Evolutionary conservation across 495 filamentous ascomycete species (phyloP).

Genomic region (Penicillium turbatum): DNA sequence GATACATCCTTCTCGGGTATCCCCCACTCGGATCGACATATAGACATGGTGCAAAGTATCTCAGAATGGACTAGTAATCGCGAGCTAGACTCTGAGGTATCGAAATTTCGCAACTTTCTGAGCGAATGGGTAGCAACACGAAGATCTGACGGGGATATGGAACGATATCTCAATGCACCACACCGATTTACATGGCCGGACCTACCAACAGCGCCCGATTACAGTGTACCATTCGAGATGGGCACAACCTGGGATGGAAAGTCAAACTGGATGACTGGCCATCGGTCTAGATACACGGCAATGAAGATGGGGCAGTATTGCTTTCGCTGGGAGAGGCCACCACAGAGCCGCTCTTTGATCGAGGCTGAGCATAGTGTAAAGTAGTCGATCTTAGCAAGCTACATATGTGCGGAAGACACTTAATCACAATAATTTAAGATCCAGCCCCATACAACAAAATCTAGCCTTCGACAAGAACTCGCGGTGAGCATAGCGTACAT

Average conservation of each 20-base stretch:
- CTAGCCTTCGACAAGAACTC: too few relatives aligned
- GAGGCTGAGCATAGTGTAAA: background rate
- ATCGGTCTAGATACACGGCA: conserved; percentile 14
- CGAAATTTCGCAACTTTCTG: conserved; percentile 20
- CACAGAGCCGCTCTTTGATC: conserved; percentile 10
- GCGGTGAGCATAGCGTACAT: too few relatives aligned
- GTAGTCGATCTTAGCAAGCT: too few relatives aligned
- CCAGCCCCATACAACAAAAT: too few relatives aligned
- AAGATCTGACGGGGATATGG: conserved; percentile 13
- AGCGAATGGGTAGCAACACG: conserved; percentile 18
- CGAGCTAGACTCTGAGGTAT: conserved; percentile 21
- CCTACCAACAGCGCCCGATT: conserved; percentile 16
- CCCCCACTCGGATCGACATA: conserved; percentile 18
- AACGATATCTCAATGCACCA: conserved; percentile 20
- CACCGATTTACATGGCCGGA: conserved; percentile 21
- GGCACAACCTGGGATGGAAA: conserved; percentile 18
- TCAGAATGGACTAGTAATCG: conserved; percentile 18
- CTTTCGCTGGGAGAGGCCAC: conserved; percentile 22
- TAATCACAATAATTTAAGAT: too few relatives aligned
- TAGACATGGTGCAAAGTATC: conserved; percentile 21
- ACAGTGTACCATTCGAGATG: conserved; percentile 17
- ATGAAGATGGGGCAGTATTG: conserved; percentile 23
- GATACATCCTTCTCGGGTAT: conserved; percentile 22
- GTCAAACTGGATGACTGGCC: conserved; percentile 13
- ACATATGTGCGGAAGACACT: too few relatives aligned